Evolutionary conservation across 2,329 filamentous ascomycete genomes (phyloP), one percentile per base, ranked within the genome.

Genomic region (Cytospora schulzeri): DNA sequence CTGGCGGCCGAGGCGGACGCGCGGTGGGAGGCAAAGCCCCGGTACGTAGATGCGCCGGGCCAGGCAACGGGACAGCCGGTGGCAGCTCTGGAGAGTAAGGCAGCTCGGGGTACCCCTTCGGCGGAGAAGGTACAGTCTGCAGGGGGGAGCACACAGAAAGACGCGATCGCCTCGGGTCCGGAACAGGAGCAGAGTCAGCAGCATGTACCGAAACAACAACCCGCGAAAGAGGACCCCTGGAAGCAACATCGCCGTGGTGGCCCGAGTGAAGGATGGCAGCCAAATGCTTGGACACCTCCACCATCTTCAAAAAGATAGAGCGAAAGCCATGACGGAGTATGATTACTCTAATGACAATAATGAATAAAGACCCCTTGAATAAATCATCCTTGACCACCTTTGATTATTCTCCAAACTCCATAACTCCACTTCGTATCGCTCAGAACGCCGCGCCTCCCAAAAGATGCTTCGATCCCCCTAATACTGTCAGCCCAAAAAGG

Each of bases 221-320:
- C 26, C 17, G 61, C 66, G 17, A 67, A 63, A 45, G 63, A 66
- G 9, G 81, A 88, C 71, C 87, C 88, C 2, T 90, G 88, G 87
- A 83, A 83, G 33, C 81, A 79, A 68, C 79, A 81, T 1, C 79
- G 71, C 24, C 71, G 74, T n/a, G 78, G 78, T n/a, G 81, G 80
- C 0, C 85, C 87, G 0, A 81, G 87, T 61, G 87, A 91, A 72
- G 79, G 76, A n/a, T 91, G 88, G 87, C 86, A 90, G 74, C 89
- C 89, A 0, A 73, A 84, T 56, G 77, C 85, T 3, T 91, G 89
- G 89, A 77, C 68, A 11, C 73, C 73, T 2, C 63, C 72, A 26
- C 5, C 45, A 3, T 57, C 70, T 12, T 72, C 73, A 33, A 79
- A 77, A 69, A 70, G 73, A 65, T 78, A 71, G 74, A 54, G 29